These are phyloP conservation scores for Exserohilum turcica DNA, from an alignment of 2,329 filamentous ascomycete species.

Conservation along the genomic window DNA sequence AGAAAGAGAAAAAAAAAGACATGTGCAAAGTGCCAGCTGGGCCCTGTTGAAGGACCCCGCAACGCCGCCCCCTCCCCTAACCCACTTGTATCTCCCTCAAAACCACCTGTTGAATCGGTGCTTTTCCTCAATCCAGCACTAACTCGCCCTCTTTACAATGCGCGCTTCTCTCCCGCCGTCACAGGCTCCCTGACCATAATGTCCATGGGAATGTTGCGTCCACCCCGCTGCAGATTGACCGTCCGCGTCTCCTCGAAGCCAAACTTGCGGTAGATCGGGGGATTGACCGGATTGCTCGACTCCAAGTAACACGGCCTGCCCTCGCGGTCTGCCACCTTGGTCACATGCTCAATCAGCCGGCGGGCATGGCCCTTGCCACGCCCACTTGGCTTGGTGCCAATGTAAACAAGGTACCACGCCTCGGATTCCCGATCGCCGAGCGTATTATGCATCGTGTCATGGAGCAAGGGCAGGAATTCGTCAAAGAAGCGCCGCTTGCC, in stretches of 20 bases:
- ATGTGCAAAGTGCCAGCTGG: neutral
- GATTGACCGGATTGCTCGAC: constrained; percentile 72
- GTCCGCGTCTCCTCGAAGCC: constrained; percentile 71
- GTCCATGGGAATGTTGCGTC: constrained; percentile 67
- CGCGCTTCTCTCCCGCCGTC: constrained; percentile 19
- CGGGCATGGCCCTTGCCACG: constrained; percentile 74
- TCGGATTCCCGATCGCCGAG: constrained; percentile 70
- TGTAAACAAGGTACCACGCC: constrained; percentile 82
- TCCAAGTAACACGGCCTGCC: constrained; percentile 76
- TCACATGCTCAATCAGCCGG: constrained; percentile 73
- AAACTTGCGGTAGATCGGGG: constrained; percentile 73
- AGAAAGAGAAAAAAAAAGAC: neutral
- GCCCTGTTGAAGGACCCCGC: constrained; percentile 33
- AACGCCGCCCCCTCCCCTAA: neutral
- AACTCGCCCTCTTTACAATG: constrained; percentile 4
- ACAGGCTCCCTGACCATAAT: constrained; percentile 81
- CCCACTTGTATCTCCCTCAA: neutral
- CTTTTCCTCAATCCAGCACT: constrained; percentile 6
- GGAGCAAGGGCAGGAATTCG: constrained; percentile 76
- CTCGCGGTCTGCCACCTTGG: constrained; percentile 67
- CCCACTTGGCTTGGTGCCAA: constrained; percentile 74
- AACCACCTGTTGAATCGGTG: constrained; percentile 35
- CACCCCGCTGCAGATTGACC: constrained; percentile 65
- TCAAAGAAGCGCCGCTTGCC: constrained; percentile 75
- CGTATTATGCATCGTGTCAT: constrained; percentile 71